Evolutionary conservation across 345 rosid genomes (phyloP).

Genomic region (Sonneratia alba): DNA sequence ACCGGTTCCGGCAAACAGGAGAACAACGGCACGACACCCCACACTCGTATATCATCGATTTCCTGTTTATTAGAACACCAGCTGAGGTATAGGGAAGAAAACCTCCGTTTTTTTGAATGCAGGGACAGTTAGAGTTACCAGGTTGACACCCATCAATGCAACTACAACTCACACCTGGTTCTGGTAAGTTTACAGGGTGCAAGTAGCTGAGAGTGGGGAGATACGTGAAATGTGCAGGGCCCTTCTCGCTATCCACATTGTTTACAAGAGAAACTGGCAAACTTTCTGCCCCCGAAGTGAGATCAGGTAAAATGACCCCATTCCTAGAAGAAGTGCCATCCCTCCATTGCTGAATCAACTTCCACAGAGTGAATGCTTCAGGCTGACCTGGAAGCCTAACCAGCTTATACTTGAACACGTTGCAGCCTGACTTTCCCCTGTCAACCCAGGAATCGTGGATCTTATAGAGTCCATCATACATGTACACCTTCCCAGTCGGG

Average conservation of each 20-base stretch:
- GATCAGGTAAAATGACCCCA: constrained; percentile 66
- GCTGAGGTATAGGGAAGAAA: constrained; percentile 48
- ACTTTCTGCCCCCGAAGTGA: constrained; percentile 72
- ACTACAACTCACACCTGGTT: constrained; percentile 23
- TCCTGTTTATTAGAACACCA: constrained; percentile 51
- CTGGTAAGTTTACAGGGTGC: constrained; percentile 26
- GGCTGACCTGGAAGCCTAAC: constrained; percentile 60
- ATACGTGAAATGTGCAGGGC: constrained; percentile 69
- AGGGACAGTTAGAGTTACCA: constrained; percentile 54
- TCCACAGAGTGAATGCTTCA: constrained; percentile 55
- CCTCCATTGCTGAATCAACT: constrained; percentile 53
- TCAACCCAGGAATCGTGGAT: constrained; percentile 71
- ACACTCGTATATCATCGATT: constrained; percentile 63
- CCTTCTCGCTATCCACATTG: constrained; percentile 68
- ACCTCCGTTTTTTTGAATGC: constrained; percentile 64
- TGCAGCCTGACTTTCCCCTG: constrained; percentile 59
- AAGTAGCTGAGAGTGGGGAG: constrained; percentile 32
- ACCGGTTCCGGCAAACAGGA: constrained; percentile 55
- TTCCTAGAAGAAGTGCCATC: constrained; percentile 33
- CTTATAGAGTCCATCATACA: constrained; percentile 70
- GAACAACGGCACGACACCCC: constrained; percentile 62
- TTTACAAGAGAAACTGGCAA: constrained; percentile 66
- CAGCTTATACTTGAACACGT: constrained; percentile 60
- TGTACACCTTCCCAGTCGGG: constrained; percentile 40
- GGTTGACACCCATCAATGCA: constrained; percentile 41